phyloP scores from a whole-genome alignment of 148 eudicot species.

The Dianthus caryophyllus region DNA sequence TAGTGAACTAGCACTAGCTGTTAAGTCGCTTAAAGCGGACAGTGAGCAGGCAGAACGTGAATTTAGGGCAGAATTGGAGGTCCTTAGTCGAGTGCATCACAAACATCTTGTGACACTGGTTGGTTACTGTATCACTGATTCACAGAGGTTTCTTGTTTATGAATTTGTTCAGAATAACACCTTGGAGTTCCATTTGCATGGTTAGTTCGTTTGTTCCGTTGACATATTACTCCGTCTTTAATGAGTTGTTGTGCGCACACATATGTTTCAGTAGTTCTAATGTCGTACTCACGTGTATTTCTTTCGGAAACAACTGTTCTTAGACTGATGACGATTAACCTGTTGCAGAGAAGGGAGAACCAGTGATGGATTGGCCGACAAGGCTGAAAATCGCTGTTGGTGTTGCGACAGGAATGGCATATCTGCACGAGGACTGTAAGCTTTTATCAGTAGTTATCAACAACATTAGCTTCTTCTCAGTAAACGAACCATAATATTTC shows the following conservation, averaged over 20 bases:
- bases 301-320: neutral
- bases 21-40: constrained; percentile 78
- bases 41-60: constrained; percentile 94
- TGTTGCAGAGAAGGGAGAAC: constrained; percentile 51
- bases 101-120: constrained; percentile 95
- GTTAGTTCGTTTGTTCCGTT: constrained; percentile 31
- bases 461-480: neutral
- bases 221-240: neutral
- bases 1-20: constrained; percentile 83
- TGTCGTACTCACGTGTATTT: no score
- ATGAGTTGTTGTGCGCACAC: no score
- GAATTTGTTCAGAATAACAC: constrained; percentile 83
- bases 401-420: constrained; percentile 61
- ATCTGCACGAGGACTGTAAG: constrained; percentile 70
- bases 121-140: constrained; percentile 73
- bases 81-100: constrained; percentile 93
- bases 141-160: constrained; percentile 74
- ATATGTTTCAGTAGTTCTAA: no score
- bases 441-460: constrained; percentile 1
- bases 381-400: constrained; percentile 60
- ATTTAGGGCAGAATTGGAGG: constrained; percentile 93
- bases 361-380: constrained; percentile 43
- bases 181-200: constrained; percentile 86
- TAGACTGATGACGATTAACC: constrained; percentile 12
- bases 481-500: neutral